Evolutionary conservation across 768 basidiomycete species (phyloP).

Genomic region (Hysterangium stoloniferum): DNA sequence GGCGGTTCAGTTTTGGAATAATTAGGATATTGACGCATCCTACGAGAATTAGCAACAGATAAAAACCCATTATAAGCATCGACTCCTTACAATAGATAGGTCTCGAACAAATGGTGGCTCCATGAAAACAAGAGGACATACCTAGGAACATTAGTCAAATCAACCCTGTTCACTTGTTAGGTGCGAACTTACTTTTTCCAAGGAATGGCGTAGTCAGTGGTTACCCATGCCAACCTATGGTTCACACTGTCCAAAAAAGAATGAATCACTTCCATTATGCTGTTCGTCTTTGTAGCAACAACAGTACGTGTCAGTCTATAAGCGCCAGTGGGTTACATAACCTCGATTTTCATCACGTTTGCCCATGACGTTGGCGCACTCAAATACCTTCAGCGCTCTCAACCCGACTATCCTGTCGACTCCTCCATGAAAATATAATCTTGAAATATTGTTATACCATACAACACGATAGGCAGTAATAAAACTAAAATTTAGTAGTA

Average conservation of each 20-base stretch:
- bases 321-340: no score
- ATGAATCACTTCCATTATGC: constrained; percentile 67
- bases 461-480: no score
- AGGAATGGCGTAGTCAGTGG: constrained; percentile 41
- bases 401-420: no score
- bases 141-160: no score
- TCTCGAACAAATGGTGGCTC: constrained; percentile 76
- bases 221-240: constrained; percentile 59
- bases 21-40: constrained; percentile 76
- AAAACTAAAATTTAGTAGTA: neutral
- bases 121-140: constrained; percentile 77
- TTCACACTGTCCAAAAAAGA: constrained; percentile 49
- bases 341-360: no score
- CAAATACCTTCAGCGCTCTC: no score
- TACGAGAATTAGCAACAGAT: constrained; percentile 14
- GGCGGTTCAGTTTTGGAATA: constrained; percentile 75
- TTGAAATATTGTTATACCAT: no score
- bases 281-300: no score
- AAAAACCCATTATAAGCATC: neutral
- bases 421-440: no score
- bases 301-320: no score
- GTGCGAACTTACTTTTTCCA: constrained; percentile 11
- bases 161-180: no score
- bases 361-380: no score
- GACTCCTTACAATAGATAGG: constrained; percentile 68